A percentile compares a stretch with the other conserved stretches of the same genome.
Evolutionary conservation across 2,329 filamentous ascomycete genomes (phyloP).

Genomic region (Lecanicillium sp.): DNA sequence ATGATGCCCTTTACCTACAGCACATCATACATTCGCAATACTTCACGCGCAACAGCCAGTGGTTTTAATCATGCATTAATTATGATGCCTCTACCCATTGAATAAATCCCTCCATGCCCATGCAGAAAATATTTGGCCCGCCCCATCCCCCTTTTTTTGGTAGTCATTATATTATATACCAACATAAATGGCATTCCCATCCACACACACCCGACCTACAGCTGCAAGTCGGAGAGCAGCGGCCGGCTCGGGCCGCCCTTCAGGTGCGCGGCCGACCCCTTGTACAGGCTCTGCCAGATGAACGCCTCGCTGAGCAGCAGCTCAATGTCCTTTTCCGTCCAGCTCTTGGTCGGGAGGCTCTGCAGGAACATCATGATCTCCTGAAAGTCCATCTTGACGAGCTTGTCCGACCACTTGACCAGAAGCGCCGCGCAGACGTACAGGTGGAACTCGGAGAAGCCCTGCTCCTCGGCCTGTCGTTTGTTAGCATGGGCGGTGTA

Average conservation of each 20-base stretch:
- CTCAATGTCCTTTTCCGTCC: conserved; percentile 98
- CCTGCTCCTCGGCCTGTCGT: conserved; percentile 97
- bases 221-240: conserved; percentile 31
- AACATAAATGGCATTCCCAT: background rate
- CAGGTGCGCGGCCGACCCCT: conserved; percentile 87
- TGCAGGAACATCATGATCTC: conserved; percentile 99
- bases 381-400: conserved; percentile 96
- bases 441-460: conserved; percentile 95
- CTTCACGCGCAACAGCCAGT: too few species aligned
- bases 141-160: background rate
- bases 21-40: too few species aligned
- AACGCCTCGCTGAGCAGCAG: conserved; percentile 92
- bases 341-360: conserved; percentile 82
- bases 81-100: background rate
- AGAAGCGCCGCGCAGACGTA: conserved; percentile 98
- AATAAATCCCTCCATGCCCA: too few species aligned
- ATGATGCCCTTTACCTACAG: too few species aligned
- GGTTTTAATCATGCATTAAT: too few species aligned
- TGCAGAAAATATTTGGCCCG: background rate
- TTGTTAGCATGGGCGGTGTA: conserved; percentile 12
- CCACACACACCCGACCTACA: conserved; percentile 25
- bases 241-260: conserved; percentile 42
- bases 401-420: conserved; percentile 94
- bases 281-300: conserved; percentile 97
- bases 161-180: conserved; percentile 1